Evolutionary conservation across 345 rosid species (phyloP), one percentile per base, ranked within the genome.

Genomic region (Citrus trifoliata): DNA sequence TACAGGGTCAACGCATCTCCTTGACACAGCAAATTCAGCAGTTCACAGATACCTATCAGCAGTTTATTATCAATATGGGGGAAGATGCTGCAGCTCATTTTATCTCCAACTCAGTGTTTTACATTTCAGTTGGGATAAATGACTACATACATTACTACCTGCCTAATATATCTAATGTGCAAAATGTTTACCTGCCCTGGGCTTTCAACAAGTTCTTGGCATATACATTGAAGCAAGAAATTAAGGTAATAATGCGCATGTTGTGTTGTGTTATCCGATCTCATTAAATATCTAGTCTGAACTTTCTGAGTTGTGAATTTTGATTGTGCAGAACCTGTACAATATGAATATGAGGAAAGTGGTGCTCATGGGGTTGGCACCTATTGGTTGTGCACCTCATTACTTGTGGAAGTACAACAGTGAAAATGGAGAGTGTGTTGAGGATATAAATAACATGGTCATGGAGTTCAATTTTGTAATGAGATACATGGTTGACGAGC

Each of bases 61-160:
- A 85, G 83, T 90, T 95, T 81, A 84, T 91, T 66, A 76, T 93
- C 33, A 74, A 76, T 24, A 80, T 90, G 81, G 97, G 98, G 10
- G 94, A 93, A 87, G 83, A 86, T 25, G 81, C 86, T 46, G 79
- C 97, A 0, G 78, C 80, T 14, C 82, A 85, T 77, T 84, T 88
- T 38, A 83, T 95, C 82, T 91, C 93, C 0, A 86, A 81, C 28
- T 93, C 99, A 0, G 91, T 93, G 68, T 78, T 93, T 55, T 93
- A 92, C 80, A 59, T 95, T 70, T 95, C 98, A 0, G 88, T 93
- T 55, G 98, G 99, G 64, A 86, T 89, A 84, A 95, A 95, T 38
- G 99, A 95, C 75, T 93, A 91, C 79, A 93, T 95, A 77, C 99
- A 93, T 80, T 93, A 92, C 90, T 95, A 93, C 80, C 81, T 95